These are phyloP conservation scores for Daphne laureola DNA, from an alignment of 441 rosid species.

Conservation along the genomic window DNA sequence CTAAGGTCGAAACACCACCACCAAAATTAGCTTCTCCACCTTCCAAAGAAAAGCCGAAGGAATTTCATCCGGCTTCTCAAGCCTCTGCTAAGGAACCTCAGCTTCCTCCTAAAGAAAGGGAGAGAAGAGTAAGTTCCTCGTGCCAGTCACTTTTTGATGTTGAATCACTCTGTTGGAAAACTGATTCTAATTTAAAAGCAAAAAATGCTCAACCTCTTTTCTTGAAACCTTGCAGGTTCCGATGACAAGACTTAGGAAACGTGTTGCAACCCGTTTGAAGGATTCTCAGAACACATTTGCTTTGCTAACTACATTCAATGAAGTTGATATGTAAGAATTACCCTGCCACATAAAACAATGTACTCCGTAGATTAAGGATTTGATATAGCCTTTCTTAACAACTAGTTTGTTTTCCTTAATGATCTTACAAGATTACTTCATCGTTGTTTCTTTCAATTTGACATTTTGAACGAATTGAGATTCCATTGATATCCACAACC, in stretches of 20 bases:
- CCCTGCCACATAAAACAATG: not conserved
- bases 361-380: not conserved
- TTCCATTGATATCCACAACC: not conserved
- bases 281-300: slow-evolving; percentile 59
- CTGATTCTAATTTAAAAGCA: not conserved
- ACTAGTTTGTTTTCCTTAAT: slow-evolving; percentile 1
- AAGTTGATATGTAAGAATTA: slow-evolving; percentile 43
- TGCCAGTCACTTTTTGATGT: too few relatives aligned
- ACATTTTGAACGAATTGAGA: not conserved
- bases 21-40: slow-evolving; percentile 14
- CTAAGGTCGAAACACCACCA: slow-evolving; percentile 23
- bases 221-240: slow-evolving; percentile 29
- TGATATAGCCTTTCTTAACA: not conserved
- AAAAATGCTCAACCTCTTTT: slow-evolving; percentile 1
- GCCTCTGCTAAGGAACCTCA: slow-evolving; percentile 38
- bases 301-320: slow-evolving; percentile 48
- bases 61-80: slow-evolving; percentile 24
- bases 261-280: slow-evolving; percentile 49
- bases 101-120: slow-evolving; percentile 52
- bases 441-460: not conserved
- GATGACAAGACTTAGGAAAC: slow-evolving; percentile 56
- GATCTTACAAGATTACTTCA: not conserved
- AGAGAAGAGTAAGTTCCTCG: slow-evolving; percentile 34
- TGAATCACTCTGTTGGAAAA: not conserved
- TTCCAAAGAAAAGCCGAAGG: slow-evolving; percentile 28